Base-by-base conservation (phyloP, 169 alveolate genomes). In the Neospora caninum region DNA sequence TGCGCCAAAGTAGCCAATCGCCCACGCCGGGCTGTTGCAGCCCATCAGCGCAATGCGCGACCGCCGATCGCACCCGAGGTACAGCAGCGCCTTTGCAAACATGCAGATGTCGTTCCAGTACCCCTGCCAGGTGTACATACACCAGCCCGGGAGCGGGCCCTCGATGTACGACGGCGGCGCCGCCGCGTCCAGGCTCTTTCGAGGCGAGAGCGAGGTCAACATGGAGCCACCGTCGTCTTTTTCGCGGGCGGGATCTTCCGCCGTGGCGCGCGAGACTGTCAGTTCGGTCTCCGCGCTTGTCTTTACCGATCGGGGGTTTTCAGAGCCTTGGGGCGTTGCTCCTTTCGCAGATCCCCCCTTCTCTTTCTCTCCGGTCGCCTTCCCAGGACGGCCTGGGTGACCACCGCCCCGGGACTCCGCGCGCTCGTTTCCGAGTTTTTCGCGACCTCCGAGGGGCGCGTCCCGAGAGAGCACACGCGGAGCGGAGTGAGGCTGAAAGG, bases 1-100 rank as follows among this genome's bases (percentile, higher is more conserved):
- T 36, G 97, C 78, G 18, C 98, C 98, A 45, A 73, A 92, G 93
- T 96, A 96, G 42, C 97, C 94, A 6, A 97, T 96, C 53, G 94
- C 96, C 98, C 98, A 97, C 58, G 95, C 96, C 42, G 98, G 98
- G 29, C 97, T 67, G 92, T 97, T 97, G 91, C 88, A 94, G 20
- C 99, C 99, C 88, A 97, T 96, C 34, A 98, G 96, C 67, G 97
- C 97, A 22, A 96, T 96, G 27, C 97, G 88, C 58, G 94, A 73
- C 87, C 96, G 88, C 80, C 95, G 94, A 34, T 93, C 64, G 20
- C 96, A 91, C 25, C 98, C 98, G 39, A 97, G 80, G n/a, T 94
- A 95, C 58, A 96, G 93, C 16, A 97, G 84, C 0, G 97, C 93
- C 92, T 97, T 96, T 29, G 98, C 98, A 80, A 97, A 97, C n/a